A percentile compares a stretch with the other conserved stretches of the same genome.
These are phyloP conservation scores for Arabidopsis lyrata DNA, from an alignment of 441 rosid genomes.

Conservation along the genomic window DNA sequence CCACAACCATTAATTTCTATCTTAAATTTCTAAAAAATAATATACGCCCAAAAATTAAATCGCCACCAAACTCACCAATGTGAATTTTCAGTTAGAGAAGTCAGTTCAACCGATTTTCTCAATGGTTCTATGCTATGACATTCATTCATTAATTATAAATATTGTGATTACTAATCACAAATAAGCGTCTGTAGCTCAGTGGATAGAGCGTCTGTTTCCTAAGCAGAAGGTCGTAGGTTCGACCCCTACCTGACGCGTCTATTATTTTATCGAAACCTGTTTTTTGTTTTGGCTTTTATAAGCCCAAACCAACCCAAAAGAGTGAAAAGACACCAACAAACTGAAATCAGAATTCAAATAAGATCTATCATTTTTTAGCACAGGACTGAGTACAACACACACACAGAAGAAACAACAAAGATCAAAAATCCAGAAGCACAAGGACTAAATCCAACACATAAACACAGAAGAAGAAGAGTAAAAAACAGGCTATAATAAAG, in stretches of 20 bases:
- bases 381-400: neutral
- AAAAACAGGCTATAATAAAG: conserved; percentile 8
- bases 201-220: conserved; percentile 98
- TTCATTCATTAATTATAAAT: rapidly evolving
- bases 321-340: neutral
- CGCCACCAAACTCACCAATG: conserved; percentile 64
- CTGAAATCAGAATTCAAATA: neutral
- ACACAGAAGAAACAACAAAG: neutral
- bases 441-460: neutral
- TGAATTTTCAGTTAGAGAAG: conserved; percentile 54
- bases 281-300: neutral
- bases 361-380: neutral
- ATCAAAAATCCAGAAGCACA: conserved; percentile 6
- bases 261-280: neutral
- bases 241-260: conserved; percentile 29
- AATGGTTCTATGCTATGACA: neutral
- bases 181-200: conserved; percentile 89
- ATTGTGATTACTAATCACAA: neutral
- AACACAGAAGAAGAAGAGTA: neutral
- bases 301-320: neutral
- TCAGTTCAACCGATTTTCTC: conserved; percentile 55
- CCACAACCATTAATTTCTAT: conserved; percentile 18
- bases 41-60: conserved; percentile 17
- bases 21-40: neutral
- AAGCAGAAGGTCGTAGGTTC: conserved; percentile 91